Conservation (phyloP, 805 yeast genomes). For the Metschnikowia colocasiae region DNA sequence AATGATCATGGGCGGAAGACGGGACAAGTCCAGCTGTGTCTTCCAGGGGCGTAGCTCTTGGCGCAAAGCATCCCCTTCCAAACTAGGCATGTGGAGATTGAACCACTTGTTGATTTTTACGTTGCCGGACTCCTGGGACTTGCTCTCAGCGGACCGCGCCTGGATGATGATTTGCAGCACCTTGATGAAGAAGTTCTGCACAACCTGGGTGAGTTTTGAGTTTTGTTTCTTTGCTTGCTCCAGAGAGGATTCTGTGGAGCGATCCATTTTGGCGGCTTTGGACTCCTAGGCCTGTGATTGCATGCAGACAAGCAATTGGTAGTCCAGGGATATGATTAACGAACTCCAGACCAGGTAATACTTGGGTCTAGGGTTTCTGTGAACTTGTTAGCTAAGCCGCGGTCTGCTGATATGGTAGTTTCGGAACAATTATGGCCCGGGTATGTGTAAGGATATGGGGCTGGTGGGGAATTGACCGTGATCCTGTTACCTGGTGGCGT, state of each 20-base stretch:
- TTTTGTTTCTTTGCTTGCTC: constrained; percentile 8
- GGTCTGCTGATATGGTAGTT: neutral
- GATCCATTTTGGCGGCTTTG: neutral
- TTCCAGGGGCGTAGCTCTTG: constrained; percentile 70
- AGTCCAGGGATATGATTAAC: neutral
- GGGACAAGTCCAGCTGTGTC: constrained; percentile 35
- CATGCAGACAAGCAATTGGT: neutral
- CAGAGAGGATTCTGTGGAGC: constrained; percentile 1
- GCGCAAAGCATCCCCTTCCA: constrained; percentile 28
- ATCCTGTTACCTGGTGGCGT: neutral
- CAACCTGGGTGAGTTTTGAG: constrained; percentile 40
- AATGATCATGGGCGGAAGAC: constrained; percentile 77
- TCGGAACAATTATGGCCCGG: neutral
- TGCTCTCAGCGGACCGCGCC: constrained; percentile 35
- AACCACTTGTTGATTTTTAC: constrained; percentile 58
- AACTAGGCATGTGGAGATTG: constrained; percentile 45
- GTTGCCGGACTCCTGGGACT: constrained; percentile 13
- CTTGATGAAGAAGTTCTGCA: constrained; percentile 62
- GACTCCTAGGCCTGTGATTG: neutral
- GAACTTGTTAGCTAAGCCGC: neutral
- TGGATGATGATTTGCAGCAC: constrained; percentile 56
- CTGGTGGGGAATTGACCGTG: neutral
- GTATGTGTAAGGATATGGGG: neutral
- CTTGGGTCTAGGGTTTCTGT: neutral
- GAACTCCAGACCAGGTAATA: neutral